Evolutionary conservation across 148 eudicot genomes (phyloP), one percentile per base, ranked within the genome.

Genomic region (Cornus controversa): DNA sequence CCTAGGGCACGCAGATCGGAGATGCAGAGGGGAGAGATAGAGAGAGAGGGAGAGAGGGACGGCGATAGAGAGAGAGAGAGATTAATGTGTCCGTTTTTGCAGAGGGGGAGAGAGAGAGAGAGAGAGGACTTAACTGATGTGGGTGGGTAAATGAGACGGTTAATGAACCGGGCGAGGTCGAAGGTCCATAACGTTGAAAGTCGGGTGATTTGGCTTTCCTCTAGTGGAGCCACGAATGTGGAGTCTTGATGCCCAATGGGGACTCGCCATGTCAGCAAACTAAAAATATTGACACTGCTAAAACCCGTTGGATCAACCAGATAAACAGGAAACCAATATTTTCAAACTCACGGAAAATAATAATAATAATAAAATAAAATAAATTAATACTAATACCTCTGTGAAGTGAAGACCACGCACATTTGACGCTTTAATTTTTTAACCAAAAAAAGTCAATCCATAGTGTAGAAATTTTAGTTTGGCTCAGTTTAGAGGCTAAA

Each of bases 1-100:
- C n/a, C 37, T 18, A 9, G 45, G 42, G 69, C 25, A 63, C 47
- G 68, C 54, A 74, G 80, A 83, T 71, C 82, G 76, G 42, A 72
- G 69, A 69, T 9, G 75, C 50, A 28, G 27, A 9, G 11, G 50
- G 29, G 34, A 58, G 63, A 79, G 66, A 75, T 45, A 50, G 70
- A 0, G 42, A 68, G 74, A 27, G 80, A 70, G 72, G 50, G 57
- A 50, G 5, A 11, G n/a, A n/a, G n/a, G n/a, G n/a, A n/a, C n/a
- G n/a, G n/a, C n/a, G 66, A 75, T 45, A 50, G 70, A 0, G 42
- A 68, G 74, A 27, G 80, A 70, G 72, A 60, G 57, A 50, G 5
- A 11, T 50, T 11, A 15, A 13, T 50, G 57, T 1, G 45, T 40
- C 9, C 10, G 45, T 31, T 31, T 31, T 31, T 5, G 34, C 34